Evolutionary conservation across 352 stramenopile genomes (phyloP).

Genomic region (Pythium chondricola): DNA sequence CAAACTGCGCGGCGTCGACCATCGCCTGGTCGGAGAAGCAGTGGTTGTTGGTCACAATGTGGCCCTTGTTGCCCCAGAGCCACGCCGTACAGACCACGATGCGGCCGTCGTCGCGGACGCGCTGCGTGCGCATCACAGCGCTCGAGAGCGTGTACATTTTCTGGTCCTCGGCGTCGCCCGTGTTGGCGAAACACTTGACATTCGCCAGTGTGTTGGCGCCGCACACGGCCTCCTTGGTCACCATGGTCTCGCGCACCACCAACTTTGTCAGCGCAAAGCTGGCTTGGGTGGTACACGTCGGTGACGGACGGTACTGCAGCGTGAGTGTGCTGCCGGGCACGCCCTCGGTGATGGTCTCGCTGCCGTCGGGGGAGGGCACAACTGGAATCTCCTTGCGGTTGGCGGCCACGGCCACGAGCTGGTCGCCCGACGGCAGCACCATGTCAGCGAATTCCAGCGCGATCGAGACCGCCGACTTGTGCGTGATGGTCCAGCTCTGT

Average conservation of each 20-base stretch:
- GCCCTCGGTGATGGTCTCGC: conserved; percentile 21
- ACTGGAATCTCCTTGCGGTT: conserved; percentile 27
- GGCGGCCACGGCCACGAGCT: conserved; percentile 29
- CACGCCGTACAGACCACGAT: conserved; percentile 61
- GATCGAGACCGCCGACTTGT: conserved; percentile 33
- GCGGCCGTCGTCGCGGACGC: conserved; percentile 33
- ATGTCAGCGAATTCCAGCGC: conserved; percentile 37
- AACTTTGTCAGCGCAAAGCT: conserved; percentile 23
- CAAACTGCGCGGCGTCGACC: conserved; percentile 30
- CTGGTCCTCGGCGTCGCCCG: conserved; percentile 22
- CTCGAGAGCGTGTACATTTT: conserved; percentile 34
- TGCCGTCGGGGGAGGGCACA: conserved; percentile 16
- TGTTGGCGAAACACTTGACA: conserved; percentile 30
- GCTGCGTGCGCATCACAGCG: conserved; percentile 44
- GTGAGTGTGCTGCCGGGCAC: conserved; percentile 29
- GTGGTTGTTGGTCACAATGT: conserved; percentile 68
- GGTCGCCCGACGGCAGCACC: conserved; percentile 22
- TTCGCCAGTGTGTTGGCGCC: conserved; percentile 60
- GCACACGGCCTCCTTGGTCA: conserved; percentile 44
- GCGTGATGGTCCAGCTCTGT: conserved; percentile 44
- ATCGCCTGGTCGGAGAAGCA: conserved; percentile 35
- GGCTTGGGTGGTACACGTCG: conserved; percentile 16
- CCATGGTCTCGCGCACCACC: conserved; percentile 23
- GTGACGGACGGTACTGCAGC: conserved; percentile 37
- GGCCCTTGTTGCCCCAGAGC: conserved; percentile 54